Percentiles rank a stretch among this genome's conserved stretches.
Conservation (phyloP, 345 rosid genomes). For the Eucalyptus albens region DNA sequence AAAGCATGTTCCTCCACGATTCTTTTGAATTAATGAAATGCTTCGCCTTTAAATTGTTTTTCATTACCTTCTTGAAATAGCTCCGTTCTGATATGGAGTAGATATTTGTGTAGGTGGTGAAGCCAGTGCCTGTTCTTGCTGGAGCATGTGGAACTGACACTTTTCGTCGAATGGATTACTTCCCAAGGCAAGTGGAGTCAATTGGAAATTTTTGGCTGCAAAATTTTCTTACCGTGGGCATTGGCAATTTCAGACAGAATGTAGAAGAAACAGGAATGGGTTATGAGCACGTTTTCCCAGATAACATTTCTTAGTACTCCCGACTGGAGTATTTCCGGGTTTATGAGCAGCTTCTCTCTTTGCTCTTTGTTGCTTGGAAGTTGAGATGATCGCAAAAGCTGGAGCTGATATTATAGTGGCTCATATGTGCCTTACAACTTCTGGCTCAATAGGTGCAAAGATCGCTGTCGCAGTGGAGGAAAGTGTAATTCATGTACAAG, state of each 20-base stretch:
- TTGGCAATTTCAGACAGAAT: conserved; percentile 82
- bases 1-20: neutral
- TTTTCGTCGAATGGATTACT: conserved; percentile 75
- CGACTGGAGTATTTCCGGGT: neutral
- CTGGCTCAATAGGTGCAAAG: conserved; percentile 87
- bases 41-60: neutral
- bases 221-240: conserved; percentile 95
- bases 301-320: neutral
- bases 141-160: conserved; percentile 95
- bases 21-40: neutral
- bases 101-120: conserved; percentile 38
- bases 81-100: neutral
- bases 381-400: conserved; percentile 75
- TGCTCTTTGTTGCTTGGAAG: conserved; percentile 47
- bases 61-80: neutral
- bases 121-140: conserved; percentile 80
- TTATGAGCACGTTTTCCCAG: conserved; percentile 41
- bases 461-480: conserved; percentile 67
- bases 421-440: conserved; percentile 88
- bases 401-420: conserved; percentile 96
- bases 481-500: conserved; percentile 68
- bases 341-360: neutral
- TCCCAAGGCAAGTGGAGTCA: conserved; percentile 72
- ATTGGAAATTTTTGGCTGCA: conserved; percentile 84
- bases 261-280: conserved; percentile 99